Base-by-base conservation (phyloP, 2,329 filamentous ascomycete species). In the Sarocladium oryzae region DNA sequence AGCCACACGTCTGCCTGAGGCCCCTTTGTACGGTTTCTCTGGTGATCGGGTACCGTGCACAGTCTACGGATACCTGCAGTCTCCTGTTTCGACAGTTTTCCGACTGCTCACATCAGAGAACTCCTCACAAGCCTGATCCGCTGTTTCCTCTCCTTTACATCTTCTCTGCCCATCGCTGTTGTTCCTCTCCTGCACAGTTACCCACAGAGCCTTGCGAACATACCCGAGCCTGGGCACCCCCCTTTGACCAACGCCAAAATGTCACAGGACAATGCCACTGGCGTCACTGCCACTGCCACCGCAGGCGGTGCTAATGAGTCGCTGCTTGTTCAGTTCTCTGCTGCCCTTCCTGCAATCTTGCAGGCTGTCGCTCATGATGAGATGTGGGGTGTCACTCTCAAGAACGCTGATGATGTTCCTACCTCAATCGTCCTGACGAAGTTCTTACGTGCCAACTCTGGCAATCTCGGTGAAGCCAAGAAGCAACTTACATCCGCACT, bases 391-490 rank as follows among this genome's bases (percentile, higher is more conserved):
- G 82, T 96, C 51, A 73, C 78, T 28, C 80, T 96, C 40, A 49
- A 36, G 20, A 68, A 68, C 13, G 68, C 73, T 52, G 66, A 70
- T 36, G 50, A 51, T 38, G 76, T 91, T 50, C 88, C 88, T 51
- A 90, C 87, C 45, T 85, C 87, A 64, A 84, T 96, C 60, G 81
- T 96, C 49, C 76, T 96, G 46, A 89, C 95, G 66, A 97, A 96
- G 74, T 96, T 91, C 71, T 80, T 97, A 52, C 88, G 91, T 59
- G 92, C 91, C 65, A 96, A 96, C 66, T 82, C 84, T 55, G 84
- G 85, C 55, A 84, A 95, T 61, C 66, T 89, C 6, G 74, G 75
- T 50, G 84, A 84, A 63, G 88, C 91, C 15, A 83, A 85, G 63
- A 80, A 85, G 51, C 91, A 96, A 72, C 80, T 97, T 40, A 75